Percentiles rank a stretch among this genome's conserved stretches.
phyloP scores from a whole-genome alignment of 805 yeast genomes.

The Saccharomycopsis sp. region DNA sequence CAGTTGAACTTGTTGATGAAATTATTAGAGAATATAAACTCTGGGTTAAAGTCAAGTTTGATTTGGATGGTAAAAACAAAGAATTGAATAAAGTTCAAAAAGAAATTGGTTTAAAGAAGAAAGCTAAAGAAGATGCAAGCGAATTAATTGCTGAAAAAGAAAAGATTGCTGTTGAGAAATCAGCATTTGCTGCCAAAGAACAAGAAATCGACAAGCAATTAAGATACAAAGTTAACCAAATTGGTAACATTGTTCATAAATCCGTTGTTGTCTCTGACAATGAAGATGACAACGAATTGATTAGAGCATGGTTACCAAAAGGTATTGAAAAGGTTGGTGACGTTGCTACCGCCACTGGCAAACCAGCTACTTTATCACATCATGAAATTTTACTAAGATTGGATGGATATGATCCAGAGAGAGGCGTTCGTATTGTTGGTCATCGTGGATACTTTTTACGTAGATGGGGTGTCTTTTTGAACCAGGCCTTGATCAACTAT shows the following conservation, averaged over 20 bases:
- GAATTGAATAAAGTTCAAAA: slow-evolving; percentile 83
- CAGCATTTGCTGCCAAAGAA: slow-evolving; percentile 57
- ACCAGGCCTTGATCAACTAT: slow-evolving; percentile 96
- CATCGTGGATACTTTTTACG: slow-evolving; percentile 98
- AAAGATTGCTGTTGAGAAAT: slow-evolving; percentile 61
- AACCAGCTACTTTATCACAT: slow-evolving; percentile 77
- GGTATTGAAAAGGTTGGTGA: slow-evolving; percentile 51
- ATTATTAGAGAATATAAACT: slow-evolving; percentile 84
- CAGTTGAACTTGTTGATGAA: slow-evolving; percentile 94
- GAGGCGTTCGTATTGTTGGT: slow-evolving; percentile 96
- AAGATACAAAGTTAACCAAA: slow-evolving; percentile 74
- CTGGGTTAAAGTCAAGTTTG: slow-evolving; percentile 88
- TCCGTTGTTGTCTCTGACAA: slow-evolving; percentile 80
- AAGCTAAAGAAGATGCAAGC: slow-evolving; percentile 89
- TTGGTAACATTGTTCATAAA: slow-evolving; percentile 93
- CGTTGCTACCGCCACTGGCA: slow-evolving; percentile 70
- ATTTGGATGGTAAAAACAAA: slow-evolving; percentile 86
- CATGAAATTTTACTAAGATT: slow-evolving; percentile 91
- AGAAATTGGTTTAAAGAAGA: slow-evolving; percentile 86
- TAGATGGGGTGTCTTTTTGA: slow-evolving; percentile 91
- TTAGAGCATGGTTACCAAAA: slow-evolving; percentile 83
- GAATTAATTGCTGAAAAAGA: slow-evolving; percentile 82
- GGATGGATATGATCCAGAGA: slow-evolving; percentile 97
- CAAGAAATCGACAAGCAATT: slow-evolving; percentile 71
- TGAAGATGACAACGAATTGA: slow-evolving; percentile 86